Percentiles rank a stretch among this genome's conserved stretches.
phyloP scores from a whole-genome alignment of 2,329 filamentous ascomycete species.

The Hymenoscyphus infarciens region DNA sequence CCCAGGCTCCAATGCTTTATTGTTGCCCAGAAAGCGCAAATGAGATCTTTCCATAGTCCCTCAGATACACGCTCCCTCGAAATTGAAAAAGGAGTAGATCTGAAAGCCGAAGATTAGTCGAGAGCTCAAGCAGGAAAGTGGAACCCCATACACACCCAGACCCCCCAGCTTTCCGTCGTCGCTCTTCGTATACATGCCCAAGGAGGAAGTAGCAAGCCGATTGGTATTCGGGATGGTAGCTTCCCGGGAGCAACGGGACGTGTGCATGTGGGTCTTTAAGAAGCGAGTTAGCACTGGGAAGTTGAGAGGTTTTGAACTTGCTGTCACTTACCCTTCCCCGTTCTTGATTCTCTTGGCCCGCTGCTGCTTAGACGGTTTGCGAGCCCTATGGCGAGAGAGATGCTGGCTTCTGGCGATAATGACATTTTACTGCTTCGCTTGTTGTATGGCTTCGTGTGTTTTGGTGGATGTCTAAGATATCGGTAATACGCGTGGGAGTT shows the following conservation, averaged over 20 bases:
- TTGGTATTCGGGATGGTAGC: not conserved
- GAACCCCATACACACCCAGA: too few species aligned
- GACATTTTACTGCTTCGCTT: not conserved
- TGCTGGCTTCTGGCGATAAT: not conserved
- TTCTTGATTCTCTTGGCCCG: not conserved
- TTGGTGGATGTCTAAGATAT: too few species aligned
- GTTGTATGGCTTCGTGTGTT: not conserved
- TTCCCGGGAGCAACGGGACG: not conserved
- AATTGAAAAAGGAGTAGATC: too few species aligned
- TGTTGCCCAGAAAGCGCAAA: too few species aligned
- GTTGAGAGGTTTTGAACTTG: not conserved
- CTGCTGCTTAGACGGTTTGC: not conserved
- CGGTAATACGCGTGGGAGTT: too few species aligned
- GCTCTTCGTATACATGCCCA: not conserved
- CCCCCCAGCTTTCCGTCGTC: not conserved
- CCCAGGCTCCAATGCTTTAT: not conserved
- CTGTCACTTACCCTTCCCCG: not conserved
- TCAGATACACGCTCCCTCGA: too few species aligned
- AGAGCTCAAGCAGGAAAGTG: too few species aligned
- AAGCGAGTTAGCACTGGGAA: not conserved
- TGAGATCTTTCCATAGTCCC: too few species aligned
- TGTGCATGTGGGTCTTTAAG: not conserved
- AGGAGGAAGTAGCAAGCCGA: not conserved
- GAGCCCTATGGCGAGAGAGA: not conserved
- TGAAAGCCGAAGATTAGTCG: too few species aligned